These are phyloP conservation scores for Earliella scabrosa DNA, from an alignment of 1,284 basidiomycete species.

Conservation along the genomic window DNA sequence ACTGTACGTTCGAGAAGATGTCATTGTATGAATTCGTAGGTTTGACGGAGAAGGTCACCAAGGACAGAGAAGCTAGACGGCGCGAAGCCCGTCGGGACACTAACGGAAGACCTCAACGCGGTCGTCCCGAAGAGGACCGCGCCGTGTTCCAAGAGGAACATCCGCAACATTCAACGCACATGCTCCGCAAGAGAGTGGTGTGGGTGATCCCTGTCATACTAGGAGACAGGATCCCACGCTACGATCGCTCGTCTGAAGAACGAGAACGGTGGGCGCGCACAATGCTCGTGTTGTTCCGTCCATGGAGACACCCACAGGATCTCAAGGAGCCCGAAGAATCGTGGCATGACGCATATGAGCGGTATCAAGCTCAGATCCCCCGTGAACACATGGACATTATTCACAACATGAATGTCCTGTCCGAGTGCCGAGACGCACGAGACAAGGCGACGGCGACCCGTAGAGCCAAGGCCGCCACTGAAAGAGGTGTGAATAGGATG, in stretches of 20 bases:
- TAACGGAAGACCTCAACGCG: no score
- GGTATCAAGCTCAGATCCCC: background rate
- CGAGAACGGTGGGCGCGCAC: background rate
- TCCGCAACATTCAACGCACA: background rate
- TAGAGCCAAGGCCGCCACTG: no score
- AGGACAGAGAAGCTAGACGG: background rate
- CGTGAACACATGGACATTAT: background rate
- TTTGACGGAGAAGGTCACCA: background rate
- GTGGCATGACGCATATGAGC: background rate
- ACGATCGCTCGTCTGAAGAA: background rate
- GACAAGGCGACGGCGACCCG: no score
- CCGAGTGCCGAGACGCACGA: no score
- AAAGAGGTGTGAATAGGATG: no score
- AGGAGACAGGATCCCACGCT: background rate
- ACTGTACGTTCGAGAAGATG: background rate
- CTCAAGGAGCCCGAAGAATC: background rate
- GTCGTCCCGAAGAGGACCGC: background rate
- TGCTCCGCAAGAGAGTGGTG: background rate
- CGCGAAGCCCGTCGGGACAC: background rate
- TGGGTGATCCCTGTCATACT: conserved; percentile 1
- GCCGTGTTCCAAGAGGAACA: background rate
- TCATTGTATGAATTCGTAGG: conserved; percentile 5
- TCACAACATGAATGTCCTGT: no score
- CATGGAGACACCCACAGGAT: background rate
- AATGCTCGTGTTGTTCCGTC: background rate